Evolutionary conservation across 176 grass and related monocot genomes (phyloP).

Genomic region (Hyparrhenia diplandra): DNA sequence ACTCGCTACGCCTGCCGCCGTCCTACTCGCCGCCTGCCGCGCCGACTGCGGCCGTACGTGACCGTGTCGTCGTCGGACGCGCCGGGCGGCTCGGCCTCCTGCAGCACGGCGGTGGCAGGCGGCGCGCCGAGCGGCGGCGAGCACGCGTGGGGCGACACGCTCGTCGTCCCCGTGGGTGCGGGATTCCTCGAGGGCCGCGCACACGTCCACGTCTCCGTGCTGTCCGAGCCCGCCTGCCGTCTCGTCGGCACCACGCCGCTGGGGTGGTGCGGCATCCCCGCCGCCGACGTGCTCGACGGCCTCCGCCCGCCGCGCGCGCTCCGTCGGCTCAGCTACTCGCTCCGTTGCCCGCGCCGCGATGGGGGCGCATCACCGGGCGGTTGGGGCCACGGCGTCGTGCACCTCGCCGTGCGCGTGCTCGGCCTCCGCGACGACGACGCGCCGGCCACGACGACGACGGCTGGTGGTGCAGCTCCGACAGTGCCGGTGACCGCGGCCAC

Average conservation of each 20-base stretch:
- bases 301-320: constrained; percentile 50
- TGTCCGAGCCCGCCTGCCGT: constrained; percentile 36
- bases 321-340: constrained; percentile 85
- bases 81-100: background rate
- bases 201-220: constrained; percentile 42
- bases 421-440: constrained; percentile 32
- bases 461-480: too few relatives aligned
- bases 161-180: constrained; percentile 47
- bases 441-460: background rate
- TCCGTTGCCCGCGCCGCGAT: constrained; percentile 39
- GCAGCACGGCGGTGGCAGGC: constrained; percentile 34
- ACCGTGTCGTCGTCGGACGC: constrained; percentile 33
- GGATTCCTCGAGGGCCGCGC: constrained; percentile 52
- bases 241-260: constrained; percentile 47
- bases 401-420: constrained; percentile 69
- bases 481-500: background rate
- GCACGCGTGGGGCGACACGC: constrained; percentile 56
- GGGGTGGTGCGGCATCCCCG: constrained; percentile 64
- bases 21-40: constrained; percentile 38
- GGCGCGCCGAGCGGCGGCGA: background rate
- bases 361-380: background rate
- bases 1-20: constrained; percentile 55
- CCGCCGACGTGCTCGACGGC: constrained; percentile 68
- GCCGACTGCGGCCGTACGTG: constrained; percentile 71
- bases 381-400: constrained; percentile 46